A percentile compares a stretch with the other conserved stretches of the same genome.
phyloP scores from a whole-genome alignment of 805 yeast genomes.

The Ogataea salicorniae region DNA sequence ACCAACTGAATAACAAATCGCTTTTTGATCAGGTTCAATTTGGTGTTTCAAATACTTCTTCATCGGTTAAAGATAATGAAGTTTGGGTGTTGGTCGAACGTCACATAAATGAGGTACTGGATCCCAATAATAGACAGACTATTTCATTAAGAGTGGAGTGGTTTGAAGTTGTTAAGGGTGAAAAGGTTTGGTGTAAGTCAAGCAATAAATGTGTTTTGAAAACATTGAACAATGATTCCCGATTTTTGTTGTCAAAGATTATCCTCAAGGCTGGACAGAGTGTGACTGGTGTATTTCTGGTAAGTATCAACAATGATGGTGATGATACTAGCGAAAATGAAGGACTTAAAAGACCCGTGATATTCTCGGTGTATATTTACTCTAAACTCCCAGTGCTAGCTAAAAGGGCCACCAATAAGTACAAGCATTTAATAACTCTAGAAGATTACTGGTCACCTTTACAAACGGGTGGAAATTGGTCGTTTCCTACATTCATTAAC shows the following conservation, averaged over 20 bases:
- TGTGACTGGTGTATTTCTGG: conserved; percentile 18
- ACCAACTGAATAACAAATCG: conserved; percentile 24
- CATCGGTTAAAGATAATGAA: conserved; percentile 20
- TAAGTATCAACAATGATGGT: conserved; percentile 1
- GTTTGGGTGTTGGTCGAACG: conserved; percentile 48
- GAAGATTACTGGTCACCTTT: conserved; percentile 42
- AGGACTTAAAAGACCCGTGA: not conserved
- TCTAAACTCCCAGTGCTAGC: conserved; percentile 4
- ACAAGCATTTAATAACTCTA: conserved; percentile 19
- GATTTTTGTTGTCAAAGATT: conserved; percentile 27
- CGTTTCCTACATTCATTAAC: conserved; percentile 37
- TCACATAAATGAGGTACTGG: conserved; percentile 31
- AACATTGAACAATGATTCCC: conserved; percentile 26
- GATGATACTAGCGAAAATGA: not conserved
- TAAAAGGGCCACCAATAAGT: conserved; percentile 4
- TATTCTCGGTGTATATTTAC: conserved; percentile 10
- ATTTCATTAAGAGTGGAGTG: conserved; percentile 12
- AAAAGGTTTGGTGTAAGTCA: conserved; percentile 24
- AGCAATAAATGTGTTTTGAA: conserved; percentile 5
- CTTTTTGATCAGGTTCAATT: conserved; percentile 31
- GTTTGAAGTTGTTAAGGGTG: conserved; percentile 28
- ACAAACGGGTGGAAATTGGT: conserved; percentile 53
- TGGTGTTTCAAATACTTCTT: conserved; percentile 29
- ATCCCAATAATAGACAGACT: conserved; percentile 7
- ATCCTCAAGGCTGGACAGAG: conserved; percentile 14